These are phyloP conservation scores for Pyrenophora seminiperda DNA, from an alignment of 2,329 filamentous ascomycete genomes.

Conservation along the genomic window DNA sequence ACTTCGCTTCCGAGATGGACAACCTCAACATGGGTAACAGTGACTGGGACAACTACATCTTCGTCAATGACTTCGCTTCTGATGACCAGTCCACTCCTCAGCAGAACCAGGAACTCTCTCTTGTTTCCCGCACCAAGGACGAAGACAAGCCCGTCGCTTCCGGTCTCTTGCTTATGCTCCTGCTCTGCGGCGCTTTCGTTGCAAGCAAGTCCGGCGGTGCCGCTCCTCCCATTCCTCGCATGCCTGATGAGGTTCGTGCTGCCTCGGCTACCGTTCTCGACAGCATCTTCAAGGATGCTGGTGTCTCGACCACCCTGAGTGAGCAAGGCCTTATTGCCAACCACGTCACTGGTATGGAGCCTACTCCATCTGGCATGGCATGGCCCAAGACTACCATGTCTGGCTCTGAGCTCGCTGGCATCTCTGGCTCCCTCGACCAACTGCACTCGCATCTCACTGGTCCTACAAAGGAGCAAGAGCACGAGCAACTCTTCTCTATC, in stretches of 20 bases:
- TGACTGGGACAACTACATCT: constrained; percentile 81
- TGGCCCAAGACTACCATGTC: constrained; percentile 48
- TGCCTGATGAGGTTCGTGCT: constrained; percentile 79
- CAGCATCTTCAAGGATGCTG: constrained; percentile 81
- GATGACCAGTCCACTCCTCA: constrained; percentile 52
- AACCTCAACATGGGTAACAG: constrained; percentile 76
- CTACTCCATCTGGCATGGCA: constrained; percentile 44
- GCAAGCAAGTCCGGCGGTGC: constrained; percentile 80
- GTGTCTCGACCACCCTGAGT: constrained; percentile 55
- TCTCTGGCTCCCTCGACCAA: constrained; percentile 47
- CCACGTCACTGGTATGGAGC: constrained; percentile 48
- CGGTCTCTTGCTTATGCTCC: constrained; percentile 88
- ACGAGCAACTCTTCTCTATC: constrained; percentile 85
- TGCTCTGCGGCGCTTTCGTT: constrained; percentile 94
- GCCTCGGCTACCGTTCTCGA: constrained; percentile 78
- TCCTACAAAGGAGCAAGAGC: constrained; percentile 81
- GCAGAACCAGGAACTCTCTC: constrained; percentile 48
- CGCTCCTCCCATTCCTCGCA: constrained; percentile 72
- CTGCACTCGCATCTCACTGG: constrained; percentile 54
- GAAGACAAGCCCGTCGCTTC: constrained; percentile 71
- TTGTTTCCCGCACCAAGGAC: constrained; percentile 52
- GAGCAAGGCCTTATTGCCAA: constrained; percentile 60
- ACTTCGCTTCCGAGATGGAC: constrained; percentile 81
- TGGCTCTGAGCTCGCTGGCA: constrained; percentile 44
- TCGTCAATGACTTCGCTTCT: constrained; percentile 73